Percentiles rank a stretch among this genome's conserved stretches.
These are phyloP conservation scores for Brassica rapa DNA, from an alignment of 345 rosid genomes.

Conservation along the genomic window DNA sequence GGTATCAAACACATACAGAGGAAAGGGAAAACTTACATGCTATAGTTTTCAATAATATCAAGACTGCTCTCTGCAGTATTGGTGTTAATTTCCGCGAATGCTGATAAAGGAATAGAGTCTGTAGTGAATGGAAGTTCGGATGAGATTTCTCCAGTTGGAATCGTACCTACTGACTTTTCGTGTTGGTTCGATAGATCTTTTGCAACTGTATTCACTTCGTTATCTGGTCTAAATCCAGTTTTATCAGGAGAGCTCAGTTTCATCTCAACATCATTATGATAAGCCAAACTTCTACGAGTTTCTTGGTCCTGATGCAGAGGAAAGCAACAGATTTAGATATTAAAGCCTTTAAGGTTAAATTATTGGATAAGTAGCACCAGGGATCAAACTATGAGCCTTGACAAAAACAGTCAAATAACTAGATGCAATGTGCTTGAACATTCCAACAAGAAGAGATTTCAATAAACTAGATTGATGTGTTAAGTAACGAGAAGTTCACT, in stretches of 20 bases:
- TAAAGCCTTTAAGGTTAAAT: background rate
- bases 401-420: constrained; percentile 26
- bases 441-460: constrained; percentile 1
- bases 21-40: constrained; percentile 55
- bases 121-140: constrained; percentile 50
- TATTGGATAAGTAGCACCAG: constrained; percentile 9
- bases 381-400: constrained; percentile 1
- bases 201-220: constrained; percentile 31
- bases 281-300: constrained; percentile 52
- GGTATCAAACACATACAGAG: constrained; percentile 11
- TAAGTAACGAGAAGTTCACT: constrained; percentile 11
- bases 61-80: constrained; percentile 45
- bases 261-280: constrained; percentile 50
- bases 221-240: constrained; percentile 60
- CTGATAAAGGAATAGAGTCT: constrained; percentile 35
- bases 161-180: constrained; percentile 41
- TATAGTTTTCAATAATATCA: constrained; percentile 40
- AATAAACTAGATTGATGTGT: constrained; percentile 5
- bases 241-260: constrained; percentile 32
- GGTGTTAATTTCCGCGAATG: constrained; percentile 33
- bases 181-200: constrained; percentile 51
- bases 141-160: constrained; percentile 36
- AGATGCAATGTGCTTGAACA: constrained; percentile 14
- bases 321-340: constrained; percentile 26
- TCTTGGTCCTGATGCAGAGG: constrained; percentile 51